Percentiles rank a stretch among this genome's conserved stretches.
Evolutionary conservation across 2,329 filamentous ascomycete species (phyloP).

Genomic region (Colletotrichum australisinense): DNA sequence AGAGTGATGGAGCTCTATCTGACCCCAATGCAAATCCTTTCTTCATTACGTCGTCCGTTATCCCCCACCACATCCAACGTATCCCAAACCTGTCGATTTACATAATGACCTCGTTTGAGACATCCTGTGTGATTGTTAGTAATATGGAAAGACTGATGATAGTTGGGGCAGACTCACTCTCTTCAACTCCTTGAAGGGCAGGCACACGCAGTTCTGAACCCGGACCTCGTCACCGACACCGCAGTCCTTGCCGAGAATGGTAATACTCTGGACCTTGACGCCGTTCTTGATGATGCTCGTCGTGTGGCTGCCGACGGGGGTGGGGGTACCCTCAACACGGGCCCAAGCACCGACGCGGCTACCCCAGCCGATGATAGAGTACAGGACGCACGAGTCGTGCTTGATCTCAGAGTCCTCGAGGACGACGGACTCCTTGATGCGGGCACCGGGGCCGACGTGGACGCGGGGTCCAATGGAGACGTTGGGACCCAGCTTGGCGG

Average conservation of each 20-base stretch:
- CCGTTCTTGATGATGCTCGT: constrained; percentile 98
- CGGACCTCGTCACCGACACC: constrained; percentile 92
- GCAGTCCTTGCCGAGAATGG: constrained; percentile 97
- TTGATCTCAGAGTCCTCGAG: constrained; percentile 95
- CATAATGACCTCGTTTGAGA: constrained; percentile 92
- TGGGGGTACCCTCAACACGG: constrained; percentile 94
- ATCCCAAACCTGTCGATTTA: constrained; percentile 54
- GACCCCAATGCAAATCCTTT: constrained; percentile 28
- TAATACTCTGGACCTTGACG: constrained; percentile 98
- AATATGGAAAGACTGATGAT: neutral
- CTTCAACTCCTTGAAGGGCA: constrained; percentile 99
- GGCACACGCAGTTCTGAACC: constrained; percentile 96
- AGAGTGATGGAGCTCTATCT: constrained; percentile 26
- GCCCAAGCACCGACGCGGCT: constrained; percentile 98
- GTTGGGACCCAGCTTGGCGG: constrained; percentile 95
- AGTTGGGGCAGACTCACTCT: constrained; percentile 69
- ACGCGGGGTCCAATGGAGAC: constrained; percentile 95
- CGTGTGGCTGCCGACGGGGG: constrained; percentile 85
- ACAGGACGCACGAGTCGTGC: constrained; percentile 94
- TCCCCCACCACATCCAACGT: neutral
- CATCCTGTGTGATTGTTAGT: constrained; percentile 70
- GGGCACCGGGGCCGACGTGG: constrained; percentile 84
- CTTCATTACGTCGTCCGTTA: constrained; percentile 30
- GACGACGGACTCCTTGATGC: constrained; percentile 96
- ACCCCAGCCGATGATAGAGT: constrained; percentile 97